Base-by-base conservation (phyloP, 441 rosid species). In the Gossypium gossypioides region DNA sequence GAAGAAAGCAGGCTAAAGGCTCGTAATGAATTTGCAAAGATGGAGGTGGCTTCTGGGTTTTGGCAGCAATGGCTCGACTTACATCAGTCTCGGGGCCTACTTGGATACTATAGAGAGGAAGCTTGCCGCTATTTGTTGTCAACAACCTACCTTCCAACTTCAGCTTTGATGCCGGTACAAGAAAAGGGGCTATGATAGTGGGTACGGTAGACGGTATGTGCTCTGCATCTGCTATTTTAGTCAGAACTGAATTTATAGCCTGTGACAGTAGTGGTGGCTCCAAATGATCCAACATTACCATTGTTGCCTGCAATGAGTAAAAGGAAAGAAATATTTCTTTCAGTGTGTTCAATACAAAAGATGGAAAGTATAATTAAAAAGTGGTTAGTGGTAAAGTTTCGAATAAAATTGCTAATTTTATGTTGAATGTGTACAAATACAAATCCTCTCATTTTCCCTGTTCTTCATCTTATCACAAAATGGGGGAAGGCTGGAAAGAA, bases 1-100 rank as follows among this genome's bases (percentile, higher is more conserved):
- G 97, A 76, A 89, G 81, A 74, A 89, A 81, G 84, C 95, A 93
- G 64, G 96, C 91, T 62, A 93, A 66, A 52, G 97, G 91, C 72
- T 91, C 97, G 73, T 77, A 72, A 73, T 81, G 84, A 77, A 91
- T 83, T 78, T 86, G 88, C 77, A 85, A 70, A 13, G 77, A 64
- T 1, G 79, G 75, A 37, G 89, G 93, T 29, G 88, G 81, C 80
- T 78, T 87, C 82, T 81, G 80, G 42, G 87, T 76, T 77, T 75
- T 78, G 72, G 86, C 40, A 74, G 82, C 76, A 60, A 88, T 71
- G 19, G 84, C 76, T 37, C 46, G 71, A 73, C 81, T 72, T 57
- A 75, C 12, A 29, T 84, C 90, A 37, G 91, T 88, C 79, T 84
- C 89, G 27, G 82, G 81, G 71, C 96, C 96, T 27, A 88, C 73